These are phyloP conservation scores for Linum trigynum DNA, from an alignment of 345 rosid genomes.

Conservation along the genomic window DNA sequence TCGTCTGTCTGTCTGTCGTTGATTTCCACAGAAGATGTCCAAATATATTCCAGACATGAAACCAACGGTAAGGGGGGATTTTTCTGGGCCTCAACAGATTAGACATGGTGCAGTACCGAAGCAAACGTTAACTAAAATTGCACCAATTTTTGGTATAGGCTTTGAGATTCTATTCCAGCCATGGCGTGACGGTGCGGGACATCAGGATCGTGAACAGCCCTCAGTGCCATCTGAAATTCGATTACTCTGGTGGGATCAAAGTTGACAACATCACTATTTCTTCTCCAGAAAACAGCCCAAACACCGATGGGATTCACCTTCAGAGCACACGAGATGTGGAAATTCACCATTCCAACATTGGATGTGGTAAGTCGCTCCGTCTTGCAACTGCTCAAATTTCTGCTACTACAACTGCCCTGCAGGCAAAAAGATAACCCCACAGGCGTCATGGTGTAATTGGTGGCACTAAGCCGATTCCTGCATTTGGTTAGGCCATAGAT, in stretches of 20 bases:
- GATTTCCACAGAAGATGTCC: constrained; percentile 36
- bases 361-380: constrained; percentile 49
- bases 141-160: constrained; percentile 30
- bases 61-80: constrained; percentile 51
- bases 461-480: not conserved
- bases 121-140: not conserved
- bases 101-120: not conserved
- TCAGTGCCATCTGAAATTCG: constrained; percentile 79
- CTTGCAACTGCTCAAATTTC: not conserved
- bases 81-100: not conserved
- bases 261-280: constrained; percentile 54
- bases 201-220: constrained; percentile 65
- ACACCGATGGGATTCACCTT: constrained; percentile 88
- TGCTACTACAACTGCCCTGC: not conserved
- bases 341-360: constrained; percentile 61
- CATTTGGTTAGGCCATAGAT: constrained; percentile 6
- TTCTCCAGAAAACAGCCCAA: constrained; percentile 66
- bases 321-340: constrained; percentile 71
- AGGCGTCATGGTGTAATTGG: not conserved
- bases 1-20: not conserved
- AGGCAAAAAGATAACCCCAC: no score
- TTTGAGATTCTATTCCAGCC: constrained; percentile 63
- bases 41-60: constrained; percentile 51
- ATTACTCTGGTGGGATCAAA: constrained; percentile 48
- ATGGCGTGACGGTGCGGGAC: constrained; percentile 62